Conservation (phyloP, 116 monocot species). For the Papilionanthe hybrid region DNA sequence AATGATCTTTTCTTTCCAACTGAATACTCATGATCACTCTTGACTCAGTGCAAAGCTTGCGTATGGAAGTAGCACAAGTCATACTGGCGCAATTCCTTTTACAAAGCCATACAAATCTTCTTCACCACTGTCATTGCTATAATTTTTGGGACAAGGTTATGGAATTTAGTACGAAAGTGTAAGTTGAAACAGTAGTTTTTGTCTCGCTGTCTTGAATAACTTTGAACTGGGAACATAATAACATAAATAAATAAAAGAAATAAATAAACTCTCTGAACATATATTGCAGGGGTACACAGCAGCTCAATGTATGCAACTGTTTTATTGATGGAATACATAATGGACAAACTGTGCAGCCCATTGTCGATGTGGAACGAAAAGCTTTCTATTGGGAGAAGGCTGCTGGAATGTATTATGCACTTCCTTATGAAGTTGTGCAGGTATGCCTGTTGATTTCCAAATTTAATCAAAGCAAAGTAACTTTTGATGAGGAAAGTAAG, state of each 20-base stretch:
- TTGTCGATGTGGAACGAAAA: conserved; percentile 55
- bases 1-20: conserved; percentile 39
- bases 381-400: conserved; percentile 68
- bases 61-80: conserved; percentile 49
- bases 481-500: conserved; percentile 65
- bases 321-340: conserved; percentile 68
- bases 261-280: background rate
- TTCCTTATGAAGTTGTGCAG: conserved; percentile 74
- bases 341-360: conserved; percentile 45
- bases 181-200: background rate
- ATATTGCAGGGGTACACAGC: conserved; percentile 28
- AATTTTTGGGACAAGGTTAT: conserved; percentile 41
- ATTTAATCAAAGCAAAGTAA: background rate
- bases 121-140: conserved; percentile 33
- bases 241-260: background rate
- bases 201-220: background rate
- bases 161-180: conserved; percentile 37
- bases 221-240: background rate
- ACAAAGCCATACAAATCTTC: conserved; percentile 37
- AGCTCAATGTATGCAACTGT: conserved; percentile 62
- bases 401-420: conserved; percentile 73
- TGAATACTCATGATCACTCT: conserved; percentile 29
- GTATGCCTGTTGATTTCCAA: conserved; percentile 18
- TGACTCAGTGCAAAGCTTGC: conserved; percentile 36
- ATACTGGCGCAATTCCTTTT: conserved; percentile 52